Conservation (phyloP, 202 grass and related monocot genomes). For the Panicum hallii region DNA sequence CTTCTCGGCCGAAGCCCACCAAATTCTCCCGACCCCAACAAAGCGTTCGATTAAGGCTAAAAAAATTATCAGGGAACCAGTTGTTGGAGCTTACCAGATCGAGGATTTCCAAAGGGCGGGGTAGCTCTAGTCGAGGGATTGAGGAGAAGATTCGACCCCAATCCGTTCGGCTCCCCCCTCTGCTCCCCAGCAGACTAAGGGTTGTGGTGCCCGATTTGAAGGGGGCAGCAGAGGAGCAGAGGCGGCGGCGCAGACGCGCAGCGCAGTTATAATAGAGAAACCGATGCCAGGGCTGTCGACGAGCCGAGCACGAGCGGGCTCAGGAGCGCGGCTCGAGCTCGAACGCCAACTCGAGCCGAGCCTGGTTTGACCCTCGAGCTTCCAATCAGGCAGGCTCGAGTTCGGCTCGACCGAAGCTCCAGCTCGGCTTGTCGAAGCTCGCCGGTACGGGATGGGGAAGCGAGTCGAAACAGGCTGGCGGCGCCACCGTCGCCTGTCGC, state of each 20-base stretch:
- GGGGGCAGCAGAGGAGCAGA: constrained; percentile 18
- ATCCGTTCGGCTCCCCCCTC: constrained; percentile 6
- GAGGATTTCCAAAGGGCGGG: neutral
- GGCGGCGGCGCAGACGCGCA: constrained; percentile 24
- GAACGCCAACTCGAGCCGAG: neutral
- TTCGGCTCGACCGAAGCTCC: no score
- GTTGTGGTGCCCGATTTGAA: constrained; percentile 1
- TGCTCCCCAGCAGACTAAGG: neutral
- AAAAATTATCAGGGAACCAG: neutral
- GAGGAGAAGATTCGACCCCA: neutral
- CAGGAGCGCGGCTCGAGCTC: neutral
- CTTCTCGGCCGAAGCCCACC: neutral
- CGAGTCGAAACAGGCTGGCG: neutral
- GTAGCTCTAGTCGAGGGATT: neutral
- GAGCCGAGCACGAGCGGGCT: neutral
- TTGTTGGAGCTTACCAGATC: neutral
- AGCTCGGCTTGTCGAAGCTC: neutral
- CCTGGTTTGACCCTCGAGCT: neutral
- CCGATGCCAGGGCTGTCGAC: constrained; percentile 40
- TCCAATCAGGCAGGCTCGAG: no score
- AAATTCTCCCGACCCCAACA: neutral
- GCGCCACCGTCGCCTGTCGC: neutral
- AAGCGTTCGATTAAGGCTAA: neutral
- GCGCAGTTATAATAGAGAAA: constrained; percentile 23
- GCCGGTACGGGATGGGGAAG: neutral